Conservation (phyloP, 805 yeast species). For the Wickerhamiella lipophila region DNA sequence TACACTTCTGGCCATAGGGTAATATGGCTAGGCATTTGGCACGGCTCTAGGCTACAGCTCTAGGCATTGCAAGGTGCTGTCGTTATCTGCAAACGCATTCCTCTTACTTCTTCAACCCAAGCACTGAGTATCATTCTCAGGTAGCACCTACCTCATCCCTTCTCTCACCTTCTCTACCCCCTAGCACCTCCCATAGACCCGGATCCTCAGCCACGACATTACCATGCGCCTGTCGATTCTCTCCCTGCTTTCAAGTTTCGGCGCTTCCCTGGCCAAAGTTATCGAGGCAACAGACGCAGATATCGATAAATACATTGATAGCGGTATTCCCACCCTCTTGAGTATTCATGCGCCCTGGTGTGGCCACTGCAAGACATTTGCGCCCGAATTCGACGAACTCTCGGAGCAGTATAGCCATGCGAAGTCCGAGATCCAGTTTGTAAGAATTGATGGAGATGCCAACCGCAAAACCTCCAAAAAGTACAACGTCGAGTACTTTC, state of each 20-base stretch:
- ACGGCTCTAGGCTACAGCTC: too few relatives aligned
- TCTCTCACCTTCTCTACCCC: background rate
- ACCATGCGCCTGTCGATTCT: slow-evolving; percentile 8
- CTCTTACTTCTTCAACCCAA: too few relatives aligned
- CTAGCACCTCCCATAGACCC: background rate
- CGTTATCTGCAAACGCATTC: too few relatives aligned
- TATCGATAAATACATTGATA: slow-evolving; percentile 45
- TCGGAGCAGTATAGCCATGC: slow-evolving; percentile 48
- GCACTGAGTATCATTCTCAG: too few relatives aligned
- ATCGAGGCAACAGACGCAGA: slow-evolving; percentile 36
- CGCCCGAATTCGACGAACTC: slow-evolving; percentile 72
- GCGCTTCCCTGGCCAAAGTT: slow-evolving; percentile 16
- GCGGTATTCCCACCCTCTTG: slow-evolving; percentile 55
- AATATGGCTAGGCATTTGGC: too few relatives aligned
- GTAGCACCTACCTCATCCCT: too few relatives aligned
- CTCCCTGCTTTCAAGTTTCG: background rate
- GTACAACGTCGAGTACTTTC: slow-evolving; percentile 50
- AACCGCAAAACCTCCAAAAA: slow-evolving; percentile 39
- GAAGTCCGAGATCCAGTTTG: slow-evolving; percentile 34
- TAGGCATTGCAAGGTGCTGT: too few relatives aligned
- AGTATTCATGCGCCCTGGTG: slow-evolving; percentile 77
- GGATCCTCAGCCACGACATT: background rate
- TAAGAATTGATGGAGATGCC: slow-evolving; percentile 49
- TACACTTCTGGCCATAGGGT: too few relatives aligned
- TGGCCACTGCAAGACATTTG: slow-evolving; percentile 84